A percentile compares a stretch with the other conserved stretches of the same genome.
Conservation (phyloP, 2,329 filamentous ascomycete species). For the Phialocephala subalpina region DNA sequence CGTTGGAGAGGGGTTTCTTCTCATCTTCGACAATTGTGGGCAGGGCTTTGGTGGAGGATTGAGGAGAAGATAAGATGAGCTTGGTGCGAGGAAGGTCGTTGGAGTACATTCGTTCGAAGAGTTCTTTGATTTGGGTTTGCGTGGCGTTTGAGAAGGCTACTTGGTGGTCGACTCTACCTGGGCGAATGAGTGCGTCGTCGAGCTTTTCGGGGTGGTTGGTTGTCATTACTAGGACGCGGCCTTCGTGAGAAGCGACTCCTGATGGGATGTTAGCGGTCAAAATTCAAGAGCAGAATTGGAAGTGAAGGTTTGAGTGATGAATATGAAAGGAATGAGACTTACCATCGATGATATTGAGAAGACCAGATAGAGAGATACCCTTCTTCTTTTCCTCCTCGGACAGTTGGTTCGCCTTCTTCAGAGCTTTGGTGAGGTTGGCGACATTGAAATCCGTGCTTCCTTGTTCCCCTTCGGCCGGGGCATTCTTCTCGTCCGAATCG, state of each 20-base stretch:
- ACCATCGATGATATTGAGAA: slow-evolving; percentile 76
- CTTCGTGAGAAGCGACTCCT: slow-evolving; percentile 79
- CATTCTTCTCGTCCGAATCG: slow-evolving; percentile 30
- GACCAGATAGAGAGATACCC: slow-evolving; percentile 76
- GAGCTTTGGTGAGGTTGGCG: slow-evolving; percentile 51
- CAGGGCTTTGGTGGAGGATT: neutral
- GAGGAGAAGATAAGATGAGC: slow-evolving; percentile 29
- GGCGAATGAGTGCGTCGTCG: slow-evolving; percentile 76
- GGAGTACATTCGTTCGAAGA: slow-evolving; percentile 68
- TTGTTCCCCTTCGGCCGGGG: slow-evolving; percentile 22
- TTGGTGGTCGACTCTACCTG: slow-evolving; percentile 76
- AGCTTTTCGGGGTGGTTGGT: slow-evolving; percentile 79
- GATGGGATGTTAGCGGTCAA: slow-evolving; percentile 9
- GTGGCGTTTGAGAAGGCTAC: slow-evolving; percentile 69
- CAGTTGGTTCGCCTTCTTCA: slow-evolving; percentile 50
- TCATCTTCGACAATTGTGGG: neutral
- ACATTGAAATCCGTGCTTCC: slow-evolving; percentile 44
- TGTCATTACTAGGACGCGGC: slow-evolving; percentile 82
- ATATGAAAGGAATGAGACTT: slow-evolving; percentile 16
- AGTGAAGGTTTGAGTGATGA: neutral
- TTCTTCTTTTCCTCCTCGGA: slow-evolving; percentile 46
- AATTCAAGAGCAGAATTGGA: neutral
- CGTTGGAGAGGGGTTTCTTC: neutral
- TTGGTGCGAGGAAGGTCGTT: slow-evolving; percentile 46
- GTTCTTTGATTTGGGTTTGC: slow-evolving; percentile 59